phyloP scores from a whole-genome alignment of 768 basidiomycete genomes.

The Rhizopogon vesiculosus region DNA sequence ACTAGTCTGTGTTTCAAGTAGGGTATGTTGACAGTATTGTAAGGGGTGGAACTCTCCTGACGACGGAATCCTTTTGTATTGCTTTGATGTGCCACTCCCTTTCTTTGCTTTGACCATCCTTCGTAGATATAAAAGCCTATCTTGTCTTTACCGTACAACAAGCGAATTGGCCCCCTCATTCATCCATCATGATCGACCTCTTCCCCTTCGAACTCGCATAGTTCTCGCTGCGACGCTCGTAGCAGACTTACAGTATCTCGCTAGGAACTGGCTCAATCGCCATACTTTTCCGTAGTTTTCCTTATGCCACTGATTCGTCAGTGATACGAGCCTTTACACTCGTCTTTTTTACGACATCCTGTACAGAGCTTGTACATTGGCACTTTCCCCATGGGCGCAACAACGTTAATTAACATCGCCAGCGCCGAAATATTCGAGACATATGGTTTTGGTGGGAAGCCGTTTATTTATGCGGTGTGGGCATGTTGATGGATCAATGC shows the following conservation, averaged over 20 bases:
- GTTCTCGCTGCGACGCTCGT: too few species aligned
- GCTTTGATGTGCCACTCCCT: too few species aligned
- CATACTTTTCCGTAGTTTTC: slow-evolving; percentile 52
- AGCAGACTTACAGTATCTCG: too few species aligned
- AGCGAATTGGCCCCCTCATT: too few species aligned
- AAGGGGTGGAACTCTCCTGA: too few species aligned
- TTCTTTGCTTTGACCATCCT: too few species aligned
- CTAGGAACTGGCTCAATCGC: slow-evolving; percentile 49
- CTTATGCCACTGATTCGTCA: slow-evolving; percentile 41
- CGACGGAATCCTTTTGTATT: too few species aligned
- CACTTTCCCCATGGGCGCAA: slow-evolving; percentile 53
- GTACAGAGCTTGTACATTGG: slow-evolving; percentile 46
- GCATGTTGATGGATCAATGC: slow-evolving; percentile 68
- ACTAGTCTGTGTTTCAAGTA: not conserved
- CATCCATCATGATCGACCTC: too few species aligned
- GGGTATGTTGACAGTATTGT: not conserved
- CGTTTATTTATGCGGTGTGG: slow-evolving; percentile 55
- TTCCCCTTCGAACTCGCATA: too few species aligned
- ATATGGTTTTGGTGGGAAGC: slow-evolving; percentile 44
- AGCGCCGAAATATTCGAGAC: slow-evolving; percentile 39
- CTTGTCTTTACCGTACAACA: too few species aligned
- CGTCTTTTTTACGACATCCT: slow-evolving; percentile 51
- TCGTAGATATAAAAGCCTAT: too few species aligned
- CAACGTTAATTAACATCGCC: slow-evolving; percentile 52
- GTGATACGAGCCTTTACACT: slow-evolving; percentile 39